Evolutionary conservation across 352 stramenopile genomes (phyloP).

Genomic region (Phytophthora crassamura): DNA sequence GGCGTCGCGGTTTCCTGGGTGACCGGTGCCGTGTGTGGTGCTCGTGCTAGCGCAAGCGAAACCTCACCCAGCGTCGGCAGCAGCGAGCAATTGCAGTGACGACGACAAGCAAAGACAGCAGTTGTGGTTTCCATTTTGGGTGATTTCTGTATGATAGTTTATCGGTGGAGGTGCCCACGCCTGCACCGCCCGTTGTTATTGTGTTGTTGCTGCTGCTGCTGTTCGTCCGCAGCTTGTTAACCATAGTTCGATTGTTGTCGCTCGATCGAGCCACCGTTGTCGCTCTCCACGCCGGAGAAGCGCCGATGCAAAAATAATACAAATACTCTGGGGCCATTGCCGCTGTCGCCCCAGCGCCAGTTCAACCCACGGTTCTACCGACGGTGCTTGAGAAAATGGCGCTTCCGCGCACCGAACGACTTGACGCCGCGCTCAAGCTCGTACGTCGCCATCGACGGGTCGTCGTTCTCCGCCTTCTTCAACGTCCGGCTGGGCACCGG

Average conservation of each 20-base stretch:
- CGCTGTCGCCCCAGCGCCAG: conserved; percentile 12
- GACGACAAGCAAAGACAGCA: too few species aligned
- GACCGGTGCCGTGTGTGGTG: too few species aligned
- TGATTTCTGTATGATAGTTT: background rate
- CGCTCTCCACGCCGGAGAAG: background rate
- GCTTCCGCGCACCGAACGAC: conserved; percentile 69
- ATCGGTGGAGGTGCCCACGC: background rate
- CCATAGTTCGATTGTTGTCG: conserved; percentile 9
- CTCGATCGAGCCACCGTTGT: background rate
- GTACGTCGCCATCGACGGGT: conserved; percentile 24
- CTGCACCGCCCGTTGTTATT: background rate
- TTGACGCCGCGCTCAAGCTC: conserved; percentile 52
- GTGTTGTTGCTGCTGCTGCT: background rate
- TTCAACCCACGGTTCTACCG: conserved; percentile 34
- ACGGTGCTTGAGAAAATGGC: conserved; percentile 44
- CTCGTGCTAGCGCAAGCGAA: too few species aligned
- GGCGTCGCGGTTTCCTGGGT: too few species aligned
- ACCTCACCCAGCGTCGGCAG: too few species aligned
- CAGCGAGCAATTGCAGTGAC: too few species aligned
- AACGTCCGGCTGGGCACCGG: conserved; percentile 16
- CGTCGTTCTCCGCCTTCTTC: conserved; percentile 24
- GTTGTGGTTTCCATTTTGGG: background rate
- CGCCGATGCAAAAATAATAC: conserved; percentile 30
- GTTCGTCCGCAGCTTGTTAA: background rate
- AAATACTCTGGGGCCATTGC: conserved; percentile 29